Base-by-base conservation (phyloP, 805 yeast species). In the Geotrichum ghanense region DNA sequence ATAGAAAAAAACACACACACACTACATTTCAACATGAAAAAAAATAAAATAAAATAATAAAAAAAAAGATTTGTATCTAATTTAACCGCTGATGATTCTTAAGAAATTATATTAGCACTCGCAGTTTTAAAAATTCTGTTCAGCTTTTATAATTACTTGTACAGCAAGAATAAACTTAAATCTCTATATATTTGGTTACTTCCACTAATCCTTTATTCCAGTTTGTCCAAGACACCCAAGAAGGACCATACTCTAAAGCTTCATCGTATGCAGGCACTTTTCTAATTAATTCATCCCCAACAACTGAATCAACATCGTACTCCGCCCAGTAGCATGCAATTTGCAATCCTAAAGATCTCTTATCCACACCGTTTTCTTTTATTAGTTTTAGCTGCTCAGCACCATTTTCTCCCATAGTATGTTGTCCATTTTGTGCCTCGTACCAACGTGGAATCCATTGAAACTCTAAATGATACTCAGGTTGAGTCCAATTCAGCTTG, bases 291-390 rank as follows among this genome's bases (percentile, higher is more conserved):
- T 53, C 59, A 43, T 66, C 71, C 19, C 63, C 61, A 5, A 66
- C 45, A 57, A 21, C 62, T 58, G 44, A 60, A 22, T 49, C 74
- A 10, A 63, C 61, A 27, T 77, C 78, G 59, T 77, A 76, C 53
- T 87, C 94, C 6, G 86, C 83, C 89, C 90, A 88, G 56, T 68
- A 77, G 59, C 96, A 88, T 21, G 74, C 69, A 6, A 87, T 71
- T 5, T 67, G 61, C 1, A 87, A 71, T 4, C 57, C 55, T 47
- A 56, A 47, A 12, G 45, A 20, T 23, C 43, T 47, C 16, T 31
- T 31, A 31, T 31, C 37, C 16, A 12, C 14, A 5, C 16, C 14
- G 7, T 31, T 31, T 12, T 12, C 17, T 9, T 10, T n/a, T 16
- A 9, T 19, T 24, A 31, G 14, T 21, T 22, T 16, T 31, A 43